Evolutionary conservation across 371 early-diverging fungal genomes (phyloP).

Genomic region (Capillidium rhysosporum): DNA sequence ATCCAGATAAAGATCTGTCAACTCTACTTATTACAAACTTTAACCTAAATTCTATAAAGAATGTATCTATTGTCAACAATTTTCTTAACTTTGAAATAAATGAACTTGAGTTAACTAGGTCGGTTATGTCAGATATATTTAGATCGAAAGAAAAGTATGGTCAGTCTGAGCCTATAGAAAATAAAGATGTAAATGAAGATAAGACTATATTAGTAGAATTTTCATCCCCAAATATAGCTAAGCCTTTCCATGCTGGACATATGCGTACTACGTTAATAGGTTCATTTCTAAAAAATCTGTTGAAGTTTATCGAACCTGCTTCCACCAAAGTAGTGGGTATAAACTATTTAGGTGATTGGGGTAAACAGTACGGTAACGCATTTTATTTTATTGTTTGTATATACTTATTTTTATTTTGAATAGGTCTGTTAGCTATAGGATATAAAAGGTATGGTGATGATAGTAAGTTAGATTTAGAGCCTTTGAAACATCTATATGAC

Average conservation of each 20-base stretch:
- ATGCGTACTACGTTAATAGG: constrained; percentile 96
- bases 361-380: constrained; percentile 86
- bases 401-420: constrained; percentile 3
- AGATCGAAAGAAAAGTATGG: constrained; percentile 32
- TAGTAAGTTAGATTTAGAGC: constrained; percentile 52
- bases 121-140: constrained; percentile 28
- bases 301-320: constrained; percentile 45
- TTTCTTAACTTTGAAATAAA: constrained; percentile 72
- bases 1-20: not conserved
- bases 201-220: constrained; percentile 82
- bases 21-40: not conserved
- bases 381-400: not conserved
- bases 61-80: constrained; percentile 11
- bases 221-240: constrained; percentile 97
- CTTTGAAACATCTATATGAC: constrained; percentile 85
- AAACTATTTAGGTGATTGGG: constrained; percentile 99
- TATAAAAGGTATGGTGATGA: constrained; percentile 65
- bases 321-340: constrained; percentile 84
- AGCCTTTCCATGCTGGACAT: constrained; percentile 99
- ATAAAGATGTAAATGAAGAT: constrained; percentile 22
- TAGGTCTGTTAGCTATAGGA: constrained; percentile 83
- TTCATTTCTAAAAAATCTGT: constrained; percentile 57
- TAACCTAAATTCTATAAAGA: not conserved
- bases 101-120: constrained; percentile 25
- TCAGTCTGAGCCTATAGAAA: not conserved